Percentiles rank a stretch among this genome's conserved stretches.
Conservation (phyloP, 495 filamentous ascomycete species). For the Chaetomium tenue region DNA sequence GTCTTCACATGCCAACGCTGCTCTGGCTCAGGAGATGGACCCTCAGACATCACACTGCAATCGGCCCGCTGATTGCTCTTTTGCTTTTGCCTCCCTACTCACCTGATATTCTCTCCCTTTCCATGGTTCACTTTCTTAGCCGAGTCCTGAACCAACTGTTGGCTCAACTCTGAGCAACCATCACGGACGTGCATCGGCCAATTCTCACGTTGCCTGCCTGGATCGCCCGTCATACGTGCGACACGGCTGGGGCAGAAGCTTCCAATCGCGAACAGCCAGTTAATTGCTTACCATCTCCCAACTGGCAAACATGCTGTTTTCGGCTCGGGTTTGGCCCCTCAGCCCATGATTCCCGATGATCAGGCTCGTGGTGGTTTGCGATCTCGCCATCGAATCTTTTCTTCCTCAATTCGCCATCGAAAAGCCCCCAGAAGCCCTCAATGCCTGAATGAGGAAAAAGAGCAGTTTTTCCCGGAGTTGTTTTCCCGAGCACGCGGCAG, state of each 20-base stretch:
- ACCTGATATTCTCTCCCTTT: too few species aligned
- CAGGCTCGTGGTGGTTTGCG: background rate
- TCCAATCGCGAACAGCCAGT: background rate
- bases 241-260: background rate
- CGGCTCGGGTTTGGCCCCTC: background rate
- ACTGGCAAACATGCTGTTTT: background rate
- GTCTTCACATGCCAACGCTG: too few species aligned
- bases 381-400: background rate
- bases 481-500: background rate
- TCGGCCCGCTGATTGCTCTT: too few species aligned
- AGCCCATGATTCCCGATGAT: background rate
- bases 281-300: conserved; percentile 3
- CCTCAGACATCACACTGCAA: too few species aligned
- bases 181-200: too few species aligned
- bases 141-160: background rate
- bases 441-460: background rate
- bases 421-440: background rate
- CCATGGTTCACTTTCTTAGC: too few species aligned
- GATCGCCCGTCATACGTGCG: background rate
- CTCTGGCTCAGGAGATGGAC: too few species aligned
- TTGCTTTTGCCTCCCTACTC: too few species aligned
- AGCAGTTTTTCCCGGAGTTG: background rate
- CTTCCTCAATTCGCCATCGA: background rate
- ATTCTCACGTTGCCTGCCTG: background rate
- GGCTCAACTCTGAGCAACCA: too few species aligned